These are phyloP conservation scores for Aspergillus tamarii DNA, from an alignment of 2,329 filamentous ascomycete species.

Conservation along the genomic window DNA sequence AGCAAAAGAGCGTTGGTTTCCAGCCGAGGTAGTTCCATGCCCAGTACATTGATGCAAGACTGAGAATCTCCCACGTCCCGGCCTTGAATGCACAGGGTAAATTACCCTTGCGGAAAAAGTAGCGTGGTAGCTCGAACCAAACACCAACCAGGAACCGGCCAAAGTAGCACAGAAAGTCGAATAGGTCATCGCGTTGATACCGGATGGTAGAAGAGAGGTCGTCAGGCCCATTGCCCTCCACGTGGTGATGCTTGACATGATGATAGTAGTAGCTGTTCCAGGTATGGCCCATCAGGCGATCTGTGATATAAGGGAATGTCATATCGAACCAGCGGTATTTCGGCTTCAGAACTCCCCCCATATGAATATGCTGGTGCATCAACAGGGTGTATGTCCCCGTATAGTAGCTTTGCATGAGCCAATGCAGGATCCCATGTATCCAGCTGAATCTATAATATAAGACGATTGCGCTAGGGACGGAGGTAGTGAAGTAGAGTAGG, in stretches of 20 bases:
- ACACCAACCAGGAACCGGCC: slow-evolving; percentile 73
- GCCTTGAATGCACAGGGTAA: slow-evolving; percentile 57
- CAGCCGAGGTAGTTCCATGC: slow-evolving; percentile 55
- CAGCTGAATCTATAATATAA: slow-evolving; percentile 68
- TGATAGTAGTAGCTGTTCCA: slow-evolving; percentile 87
- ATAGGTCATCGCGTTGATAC: slow-evolving; percentile 71
- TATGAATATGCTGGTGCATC: slow-evolving; percentile 85
- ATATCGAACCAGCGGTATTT: slow-evolving; percentile 61
- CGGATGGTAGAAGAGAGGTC: slow-evolving; percentile 76
- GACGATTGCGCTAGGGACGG: slow-evolving; percentile 68
- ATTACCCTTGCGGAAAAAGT: slow-evolving; percentile 70
- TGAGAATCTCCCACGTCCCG: slow-evolving; percentile 63
- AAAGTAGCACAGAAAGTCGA: slow-evolving; percentile 72
- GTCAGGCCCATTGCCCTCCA: slow-evolving; percentile 77
- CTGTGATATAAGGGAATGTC: slow-evolving; percentile 71
- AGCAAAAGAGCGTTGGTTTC: slow-evolving; percentile 64
- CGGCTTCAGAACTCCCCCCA: slow-evolving; percentile 67
- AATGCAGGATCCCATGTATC: slow-evolving; percentile 68
- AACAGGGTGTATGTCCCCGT: slow-evolving; percentile 76
- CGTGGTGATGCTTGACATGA: slow-evolving; percentile 83
- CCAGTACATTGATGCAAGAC: slow-evolving; percentile 57
- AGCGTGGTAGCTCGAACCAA: slow-evolving; percentile 75
- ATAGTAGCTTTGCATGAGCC: slow-evolving; percentile 68
- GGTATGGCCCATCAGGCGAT: slow-evolving; percentile 79
- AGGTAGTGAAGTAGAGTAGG: slow-evolving; percentile 70